Base-by-base conservation (phyloP, 257 asterid genomes). In the Scutellaria barbata region DNA sequence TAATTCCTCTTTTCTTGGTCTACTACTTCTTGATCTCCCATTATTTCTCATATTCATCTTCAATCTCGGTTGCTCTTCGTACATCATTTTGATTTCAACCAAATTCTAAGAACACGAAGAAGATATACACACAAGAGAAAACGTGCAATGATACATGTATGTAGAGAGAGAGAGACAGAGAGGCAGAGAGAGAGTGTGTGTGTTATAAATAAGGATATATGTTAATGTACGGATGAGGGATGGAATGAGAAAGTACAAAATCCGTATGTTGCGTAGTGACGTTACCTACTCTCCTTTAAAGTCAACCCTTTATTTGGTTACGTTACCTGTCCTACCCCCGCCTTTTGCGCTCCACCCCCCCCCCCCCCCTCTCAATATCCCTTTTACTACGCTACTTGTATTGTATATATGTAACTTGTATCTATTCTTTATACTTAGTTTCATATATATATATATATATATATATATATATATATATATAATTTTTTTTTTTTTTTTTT, bases 201-300 rank as follows among this genome's bases (percentile, higher is more conserved):
- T 30, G 7, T 3, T 20, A 20, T 10, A 16, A 22, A 30, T 2
- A 0, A 25, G 13, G 14, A 43, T 22, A 1, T 7, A 52, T 37
- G 43, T 30, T 2, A 4, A 52, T 48, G 85, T 78, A 81, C 77
- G 80, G 85, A 77, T 59, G 46, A 68, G 7, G 8, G 39, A 17
- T 40, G 25, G 61, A 30, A 47, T 9, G 45, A 9, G 70, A 48
- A 74, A 65, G 83, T 79, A 79, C 80, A 71, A 57, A 54, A 47
- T 66, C 80, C 85, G 78, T 77, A 81, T 60, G 64, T 14, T 73
- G 45, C 85, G 82, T 77, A 51, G 8, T 62, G 59, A 73, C 79
- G 70, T 68, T 68, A 68, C 71, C 17, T 5, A 8, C 63, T 74
- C 41, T 9, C 3, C 8, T 1, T 12, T 8, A 77, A 81, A 69